These are phyloP conservation scores for Boletus patriciae DNA, from an alignment of 768 basidiomycete genomes.

Conservation along the genomic window DNA sequence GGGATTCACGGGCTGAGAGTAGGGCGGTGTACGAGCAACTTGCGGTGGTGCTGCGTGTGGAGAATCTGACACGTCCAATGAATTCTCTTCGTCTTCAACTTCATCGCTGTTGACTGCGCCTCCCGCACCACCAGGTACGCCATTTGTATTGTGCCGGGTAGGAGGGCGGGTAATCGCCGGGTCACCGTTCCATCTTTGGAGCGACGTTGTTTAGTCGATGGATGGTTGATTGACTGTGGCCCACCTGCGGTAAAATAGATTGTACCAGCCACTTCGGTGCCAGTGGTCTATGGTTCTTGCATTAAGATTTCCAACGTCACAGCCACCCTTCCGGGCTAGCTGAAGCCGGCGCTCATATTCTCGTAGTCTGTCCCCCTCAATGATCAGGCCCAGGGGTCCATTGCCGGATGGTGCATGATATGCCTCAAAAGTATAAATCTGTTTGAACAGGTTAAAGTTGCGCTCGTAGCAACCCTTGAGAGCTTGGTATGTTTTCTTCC, in stretches of 20 bases:
- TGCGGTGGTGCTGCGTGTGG: constrained; percentile 32
- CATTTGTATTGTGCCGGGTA: constrained; percentile 37
- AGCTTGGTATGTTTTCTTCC: constrained; percentile 80
- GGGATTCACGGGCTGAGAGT: constrained; percentile 17
- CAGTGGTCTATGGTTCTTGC: constrained; percentile 77
- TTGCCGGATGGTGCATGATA: constrained; percentile 39
- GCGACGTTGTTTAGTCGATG: constrained; percentile 4
- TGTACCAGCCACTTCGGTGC: constrained; percentile 77
- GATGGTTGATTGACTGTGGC: constrained; percentile 5
- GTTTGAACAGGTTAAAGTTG: constrained; percentile 82
- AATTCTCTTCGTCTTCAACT: constrained; percentile 53
- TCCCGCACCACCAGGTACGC: constrained; percentile 28
- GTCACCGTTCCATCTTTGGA: constrained; percentile 62
- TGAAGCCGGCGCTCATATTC: constrained; percentile 75
- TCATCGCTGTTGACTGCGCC: constrained; percentile 41
- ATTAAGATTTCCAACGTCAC: constrained; percentile 71
- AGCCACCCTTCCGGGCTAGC: constrained; percentile 60
- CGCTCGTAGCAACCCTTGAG: constrained; percentile 85
- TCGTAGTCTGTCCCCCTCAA: constrained; percentile 63
- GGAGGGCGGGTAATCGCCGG: constrained; percentile 56
- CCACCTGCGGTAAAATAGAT: constrained; percentile 67
- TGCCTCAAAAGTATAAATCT: constrained; percentile 71
- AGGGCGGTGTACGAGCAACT: constrained; percentile 23
- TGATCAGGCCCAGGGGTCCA: constrained; percentile 41
- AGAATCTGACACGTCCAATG: constrained; percentile 43